Conservation (phyloP, 768 basidiomycete genomes). For the Hebeloma cylindrosporum region DNA sequence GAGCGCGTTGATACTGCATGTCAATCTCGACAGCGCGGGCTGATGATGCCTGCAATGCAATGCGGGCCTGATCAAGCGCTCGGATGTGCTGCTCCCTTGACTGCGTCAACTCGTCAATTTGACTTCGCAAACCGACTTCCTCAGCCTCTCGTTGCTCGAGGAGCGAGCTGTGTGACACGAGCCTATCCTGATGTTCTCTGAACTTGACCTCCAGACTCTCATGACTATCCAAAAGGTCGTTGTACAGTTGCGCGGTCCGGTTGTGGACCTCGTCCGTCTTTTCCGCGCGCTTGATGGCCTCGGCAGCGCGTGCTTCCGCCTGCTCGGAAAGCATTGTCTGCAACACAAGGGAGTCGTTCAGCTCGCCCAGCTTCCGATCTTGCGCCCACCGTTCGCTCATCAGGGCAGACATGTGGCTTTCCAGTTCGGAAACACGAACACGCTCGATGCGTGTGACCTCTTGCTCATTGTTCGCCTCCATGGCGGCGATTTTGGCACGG, state of each 20-base stretch:
- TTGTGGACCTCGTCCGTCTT: constrained; percentile 68
- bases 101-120: constrained; percentile 68
- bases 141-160: constrained; percentile 83
- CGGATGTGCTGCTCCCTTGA: constrained; percentile 84
- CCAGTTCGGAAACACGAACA: constrained; percentile 74
- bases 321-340: constrained; percentile 79
- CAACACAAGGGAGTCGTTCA: constrained; percentile 69
- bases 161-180: constrained; percentile 71
- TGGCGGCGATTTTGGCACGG: constrained; percentile 88
- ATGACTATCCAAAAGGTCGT: constrained; percentile 67
- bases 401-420: constrained; percentile 62
- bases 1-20: constrained; percentile 64
- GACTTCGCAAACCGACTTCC: constrained; percentile 55
- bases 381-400: constrained; percentile 62
- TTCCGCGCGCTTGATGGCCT: constrained; percentile 76
- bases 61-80: constrained; percentile 82
- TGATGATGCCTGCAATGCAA: constrained; percentile 74
- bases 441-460: constrained; percentile 75
- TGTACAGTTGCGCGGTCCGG: constrained; percentile 60
- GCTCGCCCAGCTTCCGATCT: constrained; percentile 71
- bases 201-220: constrained; percentile 59
- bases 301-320: constrained; percentile 73
- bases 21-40: constrained; percentile 80
- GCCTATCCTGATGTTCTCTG: constrained; percentile 74
- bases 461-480: constrained; percentile 66